Evolutionary conservation across 2,329 filamentous ascomycete genomes (phyloP).

Genomic region (Fusarium sterilihyphosum): DNA sequence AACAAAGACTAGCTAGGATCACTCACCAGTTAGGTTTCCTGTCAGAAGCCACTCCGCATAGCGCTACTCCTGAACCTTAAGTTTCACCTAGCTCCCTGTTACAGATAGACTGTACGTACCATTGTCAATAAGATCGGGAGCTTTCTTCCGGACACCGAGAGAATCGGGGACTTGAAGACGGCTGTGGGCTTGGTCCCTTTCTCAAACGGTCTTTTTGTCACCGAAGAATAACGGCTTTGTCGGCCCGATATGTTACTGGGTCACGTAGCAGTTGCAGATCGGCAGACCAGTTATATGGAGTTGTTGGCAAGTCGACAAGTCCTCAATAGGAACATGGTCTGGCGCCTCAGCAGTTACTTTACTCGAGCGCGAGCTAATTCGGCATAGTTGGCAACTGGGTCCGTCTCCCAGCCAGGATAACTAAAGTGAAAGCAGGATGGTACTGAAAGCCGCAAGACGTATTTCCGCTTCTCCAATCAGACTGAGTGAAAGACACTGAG

Average conservation of each 20-base stretch:
- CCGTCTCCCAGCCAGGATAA: not conserved
- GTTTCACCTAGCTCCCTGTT: not conserved
- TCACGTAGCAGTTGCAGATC: not conserved
- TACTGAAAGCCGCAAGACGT: no score
- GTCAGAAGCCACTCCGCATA: not conserved
- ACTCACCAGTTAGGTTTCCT: not conserved
- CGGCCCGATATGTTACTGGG: not conserved
- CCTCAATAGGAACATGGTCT: not conserved
- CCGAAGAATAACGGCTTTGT: not conserved
- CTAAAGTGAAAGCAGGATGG: no score
- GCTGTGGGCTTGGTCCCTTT: no score
- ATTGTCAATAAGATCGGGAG: not conserved
- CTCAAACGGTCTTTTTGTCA: not conserved
- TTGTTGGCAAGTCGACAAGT: not conserved
- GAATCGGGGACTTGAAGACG: not conserved
- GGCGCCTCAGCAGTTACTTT: not conserved
- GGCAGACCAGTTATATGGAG: not conserved
- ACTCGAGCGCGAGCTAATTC: not conserved
- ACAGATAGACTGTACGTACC: no score
- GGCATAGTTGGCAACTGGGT: not conserved
- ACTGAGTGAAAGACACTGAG: no score
- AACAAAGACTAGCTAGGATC: not conserved
- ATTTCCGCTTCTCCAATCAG: no score
- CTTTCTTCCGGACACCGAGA: not conserved
- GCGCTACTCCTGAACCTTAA: not conserved